Conservation (phyloP, 140 eudicot genomes). For the Flaveria floridana region DNA sequence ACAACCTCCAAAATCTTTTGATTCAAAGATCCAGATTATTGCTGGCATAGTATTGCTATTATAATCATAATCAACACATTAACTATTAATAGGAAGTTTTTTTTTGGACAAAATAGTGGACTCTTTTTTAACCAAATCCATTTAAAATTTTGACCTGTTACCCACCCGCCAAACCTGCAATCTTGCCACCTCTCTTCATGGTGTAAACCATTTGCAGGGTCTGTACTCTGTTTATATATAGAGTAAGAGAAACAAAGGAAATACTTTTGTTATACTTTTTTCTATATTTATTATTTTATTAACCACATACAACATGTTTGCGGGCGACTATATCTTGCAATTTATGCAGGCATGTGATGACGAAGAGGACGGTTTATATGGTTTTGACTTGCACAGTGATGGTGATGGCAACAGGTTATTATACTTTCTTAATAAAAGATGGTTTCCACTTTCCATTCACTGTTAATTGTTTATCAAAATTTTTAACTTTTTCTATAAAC, state of each 20-base stretch:
- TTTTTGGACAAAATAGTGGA: background rate
- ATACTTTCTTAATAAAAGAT: background rate
- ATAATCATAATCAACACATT: background rate
- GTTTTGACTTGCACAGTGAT: slow-evolving; percentile 89
- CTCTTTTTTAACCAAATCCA: background rate
- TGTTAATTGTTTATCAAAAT: background rate
- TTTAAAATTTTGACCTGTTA: background rate
- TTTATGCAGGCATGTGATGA: slow-evolving; percentile 64
- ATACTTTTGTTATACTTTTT: no score
- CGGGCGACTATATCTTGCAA: slow-evolving; percentile 6
- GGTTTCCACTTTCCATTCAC: background rate
- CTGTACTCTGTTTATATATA: background rate
- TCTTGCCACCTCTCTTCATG: background rate
- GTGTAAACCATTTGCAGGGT: background rate
- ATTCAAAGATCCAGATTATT: background rate
- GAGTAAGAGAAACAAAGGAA: background rate
- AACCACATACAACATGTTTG: background rate
- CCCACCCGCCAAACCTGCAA: background rate
- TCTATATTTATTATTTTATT: background rate
- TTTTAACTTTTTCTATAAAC: background rate
- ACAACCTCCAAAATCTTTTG: background rate
- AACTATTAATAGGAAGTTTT: background rate
- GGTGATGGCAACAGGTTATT: slow-evolving; percentile 74
- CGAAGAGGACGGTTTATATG: slow-evolving; percentile 80
- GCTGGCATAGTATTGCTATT: background rate